A percentile compares a stretch with the other conserved stretches of the same genome.
These are phyloP conservation scores for Papiliotrema nemorosa DNA, from an alignment of 1,284 basidiomycete species.

Conservation along the genomic window DNA sequence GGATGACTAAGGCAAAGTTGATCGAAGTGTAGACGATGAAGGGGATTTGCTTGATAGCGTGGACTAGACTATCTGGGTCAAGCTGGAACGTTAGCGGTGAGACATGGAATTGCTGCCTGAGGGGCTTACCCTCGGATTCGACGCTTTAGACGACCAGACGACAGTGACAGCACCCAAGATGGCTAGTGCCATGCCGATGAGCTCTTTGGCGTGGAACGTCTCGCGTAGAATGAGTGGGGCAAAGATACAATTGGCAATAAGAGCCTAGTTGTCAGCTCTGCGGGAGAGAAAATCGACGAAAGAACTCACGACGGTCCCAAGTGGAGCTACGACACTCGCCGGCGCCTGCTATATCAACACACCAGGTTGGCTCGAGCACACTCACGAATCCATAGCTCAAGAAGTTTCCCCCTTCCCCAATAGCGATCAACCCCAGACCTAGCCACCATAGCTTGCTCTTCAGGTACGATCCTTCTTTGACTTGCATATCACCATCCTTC, in stretches of 20 bases:
- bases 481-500: slow-evolving; percentile 8
- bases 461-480: slow-evolving; percentile 60
- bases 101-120: slow-evolving; percentile 64
- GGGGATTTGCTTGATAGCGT: slow-evolving; percentile 64
- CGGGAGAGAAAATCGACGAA: background rate
- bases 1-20: slow-evolving; percentile 58
- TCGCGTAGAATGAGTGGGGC: slow-evolving; percentile 73
- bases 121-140: slow-evolving; percentile 61
- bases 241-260: slow-evolving; percentile 92
- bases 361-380: too few relatives aligned
- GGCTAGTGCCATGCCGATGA: slow-evolving; percentile 80
- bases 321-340: slow-evolving; percentile 88
- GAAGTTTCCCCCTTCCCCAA: slow-evolving; percentile 91
- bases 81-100: slow-evolving; percentile 49
- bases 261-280: slow-evolving; percentile 47
- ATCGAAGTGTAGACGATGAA: slow-evolving; percentile 71
- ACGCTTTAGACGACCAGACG: slow-evolving; percentile 74
- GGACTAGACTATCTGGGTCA: slow-evolving; percentile 64
- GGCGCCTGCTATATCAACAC: slow-evolving; percentile 56
- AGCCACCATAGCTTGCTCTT: slow-evolving; percentile 87
- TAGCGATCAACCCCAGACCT: slow-evolving; percentile 81
- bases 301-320: slow-evolving; percentile 73
- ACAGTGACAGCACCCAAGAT: slow-evolving; percentile 84
- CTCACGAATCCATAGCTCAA: slow-evolving; percentile 71
- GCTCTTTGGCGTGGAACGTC: slow-evolving; percentile 60